These are phyloP conservation scores for Arthrobotrys conoides DNA, from an alignment of 2,329 filamentous ascomycete genomes.

Conservation along the genomic window DNA sequence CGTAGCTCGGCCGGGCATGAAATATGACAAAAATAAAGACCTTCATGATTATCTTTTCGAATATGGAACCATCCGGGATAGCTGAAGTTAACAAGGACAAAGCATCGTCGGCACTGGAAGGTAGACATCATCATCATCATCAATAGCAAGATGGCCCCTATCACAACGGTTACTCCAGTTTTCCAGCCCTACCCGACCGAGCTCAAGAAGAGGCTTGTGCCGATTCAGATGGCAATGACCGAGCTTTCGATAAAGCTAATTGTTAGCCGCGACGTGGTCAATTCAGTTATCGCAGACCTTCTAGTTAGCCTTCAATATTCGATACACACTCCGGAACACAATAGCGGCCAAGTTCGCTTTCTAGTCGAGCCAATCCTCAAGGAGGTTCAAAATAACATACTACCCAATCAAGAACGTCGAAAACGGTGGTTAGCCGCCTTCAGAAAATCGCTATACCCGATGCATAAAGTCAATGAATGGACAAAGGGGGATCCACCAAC, in stretches of 20 bases:
- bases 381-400: neutral
- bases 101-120: no score
- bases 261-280: neutral
- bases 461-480: constrained; percentile 1
- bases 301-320: neutral
- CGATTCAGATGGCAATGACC: neutral
- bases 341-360: neutral
- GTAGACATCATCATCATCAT: no score
- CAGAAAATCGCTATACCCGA: neutral
- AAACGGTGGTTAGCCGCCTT: constrained; percentile 4
- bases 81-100: no score
- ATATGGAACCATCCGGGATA: no score
- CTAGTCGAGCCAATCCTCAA: neutral
- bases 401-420: neutral
- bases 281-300: constrained; percentile 2
- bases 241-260: neutral
- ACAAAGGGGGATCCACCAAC: neutral
- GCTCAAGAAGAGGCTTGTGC: neutral
- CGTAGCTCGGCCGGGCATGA: no score
- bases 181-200: neutral
- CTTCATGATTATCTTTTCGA: no score
- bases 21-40: no score
- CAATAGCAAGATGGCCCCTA: no score
- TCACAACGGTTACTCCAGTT: neutral
- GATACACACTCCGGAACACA: neutral